Base-by-base conservation (phyloP, 179 eudicot genomes). In the Beta lomatogona region DNA sequence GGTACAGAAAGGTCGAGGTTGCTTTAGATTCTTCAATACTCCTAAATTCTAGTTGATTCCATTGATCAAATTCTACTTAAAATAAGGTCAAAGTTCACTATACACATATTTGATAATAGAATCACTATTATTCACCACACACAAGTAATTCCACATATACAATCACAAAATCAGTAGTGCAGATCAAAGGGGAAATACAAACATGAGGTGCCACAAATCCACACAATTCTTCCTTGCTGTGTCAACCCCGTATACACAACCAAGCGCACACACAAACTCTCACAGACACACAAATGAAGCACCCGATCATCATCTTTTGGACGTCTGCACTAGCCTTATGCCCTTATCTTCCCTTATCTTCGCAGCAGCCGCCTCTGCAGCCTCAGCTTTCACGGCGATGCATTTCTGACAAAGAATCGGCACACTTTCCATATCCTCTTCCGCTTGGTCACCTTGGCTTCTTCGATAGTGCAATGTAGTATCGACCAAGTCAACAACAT, bases 221-320 rank as follows among this genome's bases (percentile, higher is more conserved):
- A 25, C 28, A 0, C 28, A 25, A 0, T 0, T 25, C 1, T 25
- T 25, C 28, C 28, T 25, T 25, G 28, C n/a, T n/a, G n/a, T 3
- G 21, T 61, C 75, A 73, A 22, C 76, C 45, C 45, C 76, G 11
- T 4, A 73, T 73, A 53, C 5, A 73, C 52, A 44, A 73, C 60
- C 59, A 52, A 25, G 19, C 16, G 45, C 59, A 73, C 12, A 53
- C n/a, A 73, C 45, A 22, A 25, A 25, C 76, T 52, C 9, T 12
- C 3, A 73, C 9, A 22, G 10, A 73, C 36, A 73, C 60, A 52
- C 36, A 73, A 5, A 67, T 41, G n/a, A 73, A 22, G 61, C 61
- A 73, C 45, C 76, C 60, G 12, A 52, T 13, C 28, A 21, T 52
- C 0, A 73, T 11, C 60, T 52, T 52, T 19, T 52, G 57, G n/a